These are phyloP conservation scores for Solanum clarkiae DNA, from an alignment of 257 asterid genomes.

Conservation along the genomic window DNA sequence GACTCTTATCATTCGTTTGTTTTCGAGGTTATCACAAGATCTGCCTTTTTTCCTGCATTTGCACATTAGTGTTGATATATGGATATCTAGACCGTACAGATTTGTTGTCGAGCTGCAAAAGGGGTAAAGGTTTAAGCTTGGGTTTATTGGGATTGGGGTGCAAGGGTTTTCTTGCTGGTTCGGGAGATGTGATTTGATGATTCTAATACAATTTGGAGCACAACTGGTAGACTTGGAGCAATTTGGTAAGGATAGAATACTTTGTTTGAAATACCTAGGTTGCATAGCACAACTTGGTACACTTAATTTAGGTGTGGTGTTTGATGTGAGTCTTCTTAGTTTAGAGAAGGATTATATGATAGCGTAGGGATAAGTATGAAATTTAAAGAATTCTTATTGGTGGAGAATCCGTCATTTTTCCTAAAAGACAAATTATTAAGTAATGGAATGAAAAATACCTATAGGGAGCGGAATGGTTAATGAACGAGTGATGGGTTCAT, in stretches of 20 bases:
- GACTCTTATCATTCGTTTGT: not conserved
- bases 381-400: not conserved
- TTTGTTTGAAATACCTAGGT: not conserved
- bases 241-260: not conserved
- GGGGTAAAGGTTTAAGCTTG: not conserved
- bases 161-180: not conserved
- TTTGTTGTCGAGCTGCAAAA: not conserved
- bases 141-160: not conserved
- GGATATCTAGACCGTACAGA: not conserved
- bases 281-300: not conserved
- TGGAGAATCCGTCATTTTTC: not conserved
- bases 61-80: not conserved
- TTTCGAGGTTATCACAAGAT: not conserved
- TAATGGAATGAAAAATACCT: not conserved
- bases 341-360: not conserved
- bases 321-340: not conserved
- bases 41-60: not conserved
- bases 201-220: not conserved
- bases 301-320: not conserved
- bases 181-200: not conserved
- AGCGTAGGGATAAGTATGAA: not conserved
- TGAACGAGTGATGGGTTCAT: not conserved
- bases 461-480: not conserved
- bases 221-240: not conserved
- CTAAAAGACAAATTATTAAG: not conserved